These are phyloP conservation scores for Ceratobasidium sp. DNA, from an alignment of 1,284 basidiomycete genomes.

Conservation along the genomic window DNA sequence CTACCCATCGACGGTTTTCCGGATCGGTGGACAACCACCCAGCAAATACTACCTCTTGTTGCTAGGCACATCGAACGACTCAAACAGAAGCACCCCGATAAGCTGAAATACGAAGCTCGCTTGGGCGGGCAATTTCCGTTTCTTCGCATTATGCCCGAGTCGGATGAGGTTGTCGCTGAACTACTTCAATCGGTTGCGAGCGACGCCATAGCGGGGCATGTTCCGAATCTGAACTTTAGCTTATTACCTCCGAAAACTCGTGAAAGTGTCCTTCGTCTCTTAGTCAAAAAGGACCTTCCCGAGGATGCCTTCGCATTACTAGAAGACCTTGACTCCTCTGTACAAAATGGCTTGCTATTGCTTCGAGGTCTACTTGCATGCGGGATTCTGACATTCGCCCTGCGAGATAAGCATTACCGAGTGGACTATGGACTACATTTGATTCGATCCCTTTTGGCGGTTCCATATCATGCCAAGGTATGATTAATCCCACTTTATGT, in stretches of 20 bases:
- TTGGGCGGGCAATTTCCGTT: slow-evolving; percentile 53
- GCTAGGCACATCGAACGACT: slow-evolving; percentile 47
- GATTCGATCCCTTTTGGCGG: slow-evolving; percentile 61
- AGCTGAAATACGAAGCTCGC: slow-evolving; percentile 46
- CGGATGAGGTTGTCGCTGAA: slow-evolving; percentile 49
- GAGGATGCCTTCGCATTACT: slow-evolving; percentile 14
- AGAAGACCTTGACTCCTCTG: neutral
- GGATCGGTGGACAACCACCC: slow-evolving; percentile 61
- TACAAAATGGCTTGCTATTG: slow-evolving; percentile 58
- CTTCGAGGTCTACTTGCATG: slow-evolving; percentile 60
- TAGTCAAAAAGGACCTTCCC: slow-evolving; percentile 47
- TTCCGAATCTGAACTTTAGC: slow-evolving; percentile 23
- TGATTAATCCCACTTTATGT: no score
- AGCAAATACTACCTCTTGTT: slow-evolving; percentile 58
- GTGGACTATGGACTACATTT: slow-evolving; percentile 65
- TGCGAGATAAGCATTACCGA: slow-evolving; percentile 62
- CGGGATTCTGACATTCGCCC: slow-evolving; percentile 59
- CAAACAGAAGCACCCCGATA: slow-evolving; percentile 45
- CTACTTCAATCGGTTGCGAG: slow-evolving; percentile 51
- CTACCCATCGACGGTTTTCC: slow-evolving; percentile 59
- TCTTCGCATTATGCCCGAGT: slow-evolving; percentile 54
- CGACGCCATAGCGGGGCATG: slow-evolving; percentile 51
- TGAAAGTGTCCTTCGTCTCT: slow-evolving; percentile 50
- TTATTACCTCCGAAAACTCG: slow-evolving; percentile 47
- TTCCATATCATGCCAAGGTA: slow-evolving; percentile 62